phyloP scores from a whole-genome alignment of 345 rosid species.

The Populus ilicifolia region DNA sequence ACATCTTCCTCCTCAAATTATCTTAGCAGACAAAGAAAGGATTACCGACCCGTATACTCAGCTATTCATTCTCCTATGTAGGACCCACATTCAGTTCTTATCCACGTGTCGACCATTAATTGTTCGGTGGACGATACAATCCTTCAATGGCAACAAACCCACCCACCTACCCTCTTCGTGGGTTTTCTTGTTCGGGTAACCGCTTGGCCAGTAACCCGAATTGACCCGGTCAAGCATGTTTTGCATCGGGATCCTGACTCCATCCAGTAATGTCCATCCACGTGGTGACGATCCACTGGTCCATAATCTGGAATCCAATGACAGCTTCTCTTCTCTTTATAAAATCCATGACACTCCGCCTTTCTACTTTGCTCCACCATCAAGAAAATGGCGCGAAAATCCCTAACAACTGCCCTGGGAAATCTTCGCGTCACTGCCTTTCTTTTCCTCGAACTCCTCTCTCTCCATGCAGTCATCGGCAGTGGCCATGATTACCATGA shows the following conservation, averaged over 20 bases:
- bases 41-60: background rate
- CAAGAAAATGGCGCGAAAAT: constrained; percentile 68
- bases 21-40: background rate
- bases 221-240: constrained; percentile 42
- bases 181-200: constrained; percentile 5
- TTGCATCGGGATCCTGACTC: constrained; percentile 38
- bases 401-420: constrained; percentile 17
- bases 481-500: constrained; percentile 21
- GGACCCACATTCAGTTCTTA: background rate
- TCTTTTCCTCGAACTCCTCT: constrained; percentile 28
- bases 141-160: background rate
- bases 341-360: constrained; percentile 31
- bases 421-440: constrained; percentile 24
- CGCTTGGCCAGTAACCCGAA: constrained; percentile 4
- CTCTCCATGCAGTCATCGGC: constrained; percentile 31
- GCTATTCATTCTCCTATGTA: background rate
- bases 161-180: background rate
- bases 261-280: constrained; percentile 30
- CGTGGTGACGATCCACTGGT: constrained; percentile 44
- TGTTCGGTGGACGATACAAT: constrained; percentile 24
- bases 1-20: too few relatives aligned
- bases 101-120: constrained; percentile 36
- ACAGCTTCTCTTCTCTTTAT: constrained; percentile 20
- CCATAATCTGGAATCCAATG: constrained; percentile 70
- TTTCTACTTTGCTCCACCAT: constrained; percentile 1